Base-by-base conservation (phyloP, 2,329 filamentous ascomycete species). In the Trichoderma atroviride region DNA sequence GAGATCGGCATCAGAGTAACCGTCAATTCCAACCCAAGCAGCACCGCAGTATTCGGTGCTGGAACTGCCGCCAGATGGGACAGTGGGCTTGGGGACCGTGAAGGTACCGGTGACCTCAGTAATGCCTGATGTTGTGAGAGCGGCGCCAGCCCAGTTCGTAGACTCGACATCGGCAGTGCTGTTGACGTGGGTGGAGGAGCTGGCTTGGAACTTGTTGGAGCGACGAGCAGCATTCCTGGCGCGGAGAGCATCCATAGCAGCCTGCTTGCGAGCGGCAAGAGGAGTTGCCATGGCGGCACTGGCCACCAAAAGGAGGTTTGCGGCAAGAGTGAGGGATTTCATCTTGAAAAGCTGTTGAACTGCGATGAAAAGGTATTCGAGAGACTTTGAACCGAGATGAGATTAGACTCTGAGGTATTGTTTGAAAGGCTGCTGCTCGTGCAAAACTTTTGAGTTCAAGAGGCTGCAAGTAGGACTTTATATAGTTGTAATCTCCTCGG, bases 1-100 rank as follows among this genome's bases (percentile, higher is more conserved):
- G 33, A 64, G 61, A 40, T 64, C 61, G 24, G 47, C 61, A 40
- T 64, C 35, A 40, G 50, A 55, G 13, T 53, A 64, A 33, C 61
- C 61, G 29, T 64, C 61, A 22, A 64, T 64, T 55, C 61, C 61
- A 6, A 64, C 61, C 61, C 61, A 64, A 3, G 61, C 61, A 40
- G 50, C 62, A 65, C 62, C 62, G 11, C 62, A 65, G 22, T 65
- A 33, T 3, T 52, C 43, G 9, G n/a, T 50, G 33, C 52, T 27
- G 24, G 52, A 33, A 13, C n/a, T 43, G 13, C 52, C 62, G 19
- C 62, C 62, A 33, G 52, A 16, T 56, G 62, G 62, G 19, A 33
- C 16, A n/a, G n/a, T 65, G 19, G 62, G 62, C 19, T 56, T n/a
- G 16, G 62, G 62, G 13, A 65, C 52, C 9, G 62, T 65, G n/a